Evolutionary conservation across 805 yeast species (phyloP).

Genomic region (Metschnikowia anglica): DNA sequence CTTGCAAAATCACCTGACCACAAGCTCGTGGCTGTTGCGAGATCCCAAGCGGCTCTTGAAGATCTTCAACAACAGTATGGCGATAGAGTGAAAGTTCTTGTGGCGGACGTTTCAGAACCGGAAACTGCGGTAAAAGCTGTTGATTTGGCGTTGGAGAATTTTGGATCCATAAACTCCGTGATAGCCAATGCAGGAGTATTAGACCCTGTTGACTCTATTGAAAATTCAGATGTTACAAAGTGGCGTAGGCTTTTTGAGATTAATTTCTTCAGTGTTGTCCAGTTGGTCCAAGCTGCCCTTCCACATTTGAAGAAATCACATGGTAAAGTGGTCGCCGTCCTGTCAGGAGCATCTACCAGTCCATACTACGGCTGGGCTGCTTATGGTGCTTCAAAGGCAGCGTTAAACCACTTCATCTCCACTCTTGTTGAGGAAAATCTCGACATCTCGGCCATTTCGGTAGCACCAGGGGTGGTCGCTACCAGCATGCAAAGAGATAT

Average conservation of each 20-base stretch:
- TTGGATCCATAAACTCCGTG: conserved; percentile 61
- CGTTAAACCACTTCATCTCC: conserved; percentile 71
- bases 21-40: conserved; percentile 68
- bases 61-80: conserved; percentile 47
- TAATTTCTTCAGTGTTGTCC: conserved; percentile 74
- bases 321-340: conserved; percentile 75
- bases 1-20: conserved; percentile 36
- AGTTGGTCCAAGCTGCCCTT: conserved; percentile 52
- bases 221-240: conserved; percentile 47
- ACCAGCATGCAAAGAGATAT: conserved; percentile 85
- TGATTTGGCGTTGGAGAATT: conserved; percentile 43
- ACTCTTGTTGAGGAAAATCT: conserved; percentile 70
- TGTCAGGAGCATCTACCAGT: conserved; percentile 81
- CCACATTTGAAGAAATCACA: conserved; percentile 55
- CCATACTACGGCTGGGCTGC: conserved; percentile 80
- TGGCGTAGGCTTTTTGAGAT: conserved; percentile 72
- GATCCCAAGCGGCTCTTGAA: conserved; percentile 52
- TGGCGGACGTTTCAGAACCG: conserved; percentile 60
- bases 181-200: conserved; percentile 82
- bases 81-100: conserved; percentile 49
- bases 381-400: conserved; percentile 90
- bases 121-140: conserved; percentile 40
- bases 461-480: conserved; percentile 95
- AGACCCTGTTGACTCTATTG: conserved; percentile 67
- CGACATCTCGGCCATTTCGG: conserved; percentile 55